A percentile compares a stretch with the other conserved stretches of the same genome.
phyloP scores from a whole-genome alignment of 1,284 basidiomycete species.

The Austroboletus niveus region DNA sequence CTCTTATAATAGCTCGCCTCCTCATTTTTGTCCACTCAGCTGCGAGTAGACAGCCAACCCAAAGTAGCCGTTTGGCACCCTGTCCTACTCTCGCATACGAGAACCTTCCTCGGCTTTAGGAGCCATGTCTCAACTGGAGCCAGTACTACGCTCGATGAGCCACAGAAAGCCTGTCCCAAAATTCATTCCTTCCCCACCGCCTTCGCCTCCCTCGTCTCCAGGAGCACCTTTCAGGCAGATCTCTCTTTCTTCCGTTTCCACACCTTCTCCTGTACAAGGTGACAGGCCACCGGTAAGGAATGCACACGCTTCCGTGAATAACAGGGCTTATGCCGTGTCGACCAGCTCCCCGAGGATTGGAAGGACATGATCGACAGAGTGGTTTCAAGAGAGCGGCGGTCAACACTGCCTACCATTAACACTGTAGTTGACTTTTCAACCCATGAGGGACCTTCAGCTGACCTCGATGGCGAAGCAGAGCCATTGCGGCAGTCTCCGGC shows the following conservation, averaged over 20 bases:
- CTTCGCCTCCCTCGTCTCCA: conserved; percentile 39
- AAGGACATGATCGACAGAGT: conserved; percentile 43
- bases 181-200: conserved; percentile 59
- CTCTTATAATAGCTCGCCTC: conserved; percentile 31
- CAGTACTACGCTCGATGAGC: conserved; percentile 44
- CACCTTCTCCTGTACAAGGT: conserved; percentile 24
- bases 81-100: conserved; percentile 8
- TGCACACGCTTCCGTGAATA: background rate
- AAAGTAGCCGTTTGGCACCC: conserved; percentile 13
- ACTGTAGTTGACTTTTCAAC: conserved; percentile 36
- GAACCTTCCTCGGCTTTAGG: conserved; percentile 1
- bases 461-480: conserved; percentile 31
- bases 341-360: conserved; percentile 53
- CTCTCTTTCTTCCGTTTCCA: conserved; percentile 28
- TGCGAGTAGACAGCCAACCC: conserved; percentile 20
- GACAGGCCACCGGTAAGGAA: conserved; percentile 47
- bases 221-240: conserved; percentile 31
- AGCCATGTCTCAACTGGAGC: conserved; percentile 29
- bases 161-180: conserved; percentile 66
- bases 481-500: conserved; percentile 36
- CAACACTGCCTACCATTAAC: conserved; percentile 36
- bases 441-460: conserved; percentile 30
- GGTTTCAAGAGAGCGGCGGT: conserved; percentile 32
- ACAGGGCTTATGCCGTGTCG: conserved; percentile 9
- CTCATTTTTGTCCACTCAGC: conserved; percentile 31